Conservation (phyloP, 179 eudicot species). For the Silene noctiflora region DNA sequence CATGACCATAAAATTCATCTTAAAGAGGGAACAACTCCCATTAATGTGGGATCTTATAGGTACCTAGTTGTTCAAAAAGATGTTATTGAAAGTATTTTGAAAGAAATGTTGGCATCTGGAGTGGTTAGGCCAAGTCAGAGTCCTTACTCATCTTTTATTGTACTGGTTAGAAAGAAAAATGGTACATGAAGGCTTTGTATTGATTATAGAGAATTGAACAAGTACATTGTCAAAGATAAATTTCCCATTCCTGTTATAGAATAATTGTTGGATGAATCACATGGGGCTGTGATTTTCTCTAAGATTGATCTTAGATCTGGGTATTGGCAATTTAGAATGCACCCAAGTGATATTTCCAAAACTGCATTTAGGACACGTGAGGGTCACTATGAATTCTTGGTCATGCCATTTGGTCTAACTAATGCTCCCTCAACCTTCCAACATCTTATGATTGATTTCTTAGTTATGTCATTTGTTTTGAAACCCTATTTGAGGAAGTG, state of each 20-base stretch:
- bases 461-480: no score
- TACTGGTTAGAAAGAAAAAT: slow-evolving; percentile 2
- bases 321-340: neutral
- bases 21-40: neutral
- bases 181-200: no score
- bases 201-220: no score
- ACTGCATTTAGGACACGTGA: neutral
- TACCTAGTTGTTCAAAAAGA: neutral
- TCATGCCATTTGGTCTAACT: neutral
- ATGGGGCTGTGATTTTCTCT: neutral
- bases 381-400: no score
- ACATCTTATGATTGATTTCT: slow-evolving; percentile 5
- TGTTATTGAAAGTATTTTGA: neutral
- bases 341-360: no score
- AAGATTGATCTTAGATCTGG: neutral
- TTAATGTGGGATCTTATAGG: neutral
- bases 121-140: neutral
- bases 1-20: neutral
- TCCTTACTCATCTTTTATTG: neutral
- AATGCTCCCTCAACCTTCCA: slow-evolving; percentile 17
- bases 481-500: neutral
- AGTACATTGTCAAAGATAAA: no score
- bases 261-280: no score
- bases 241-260: no score
- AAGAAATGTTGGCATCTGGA: neutral